Percentiles rank a stretch among this genome's conserved stretches.
These are phyloP conservation scores for Rutidosis leptorrhynchoides DNA, from an alignment of 129 eudicot species.

Conservation along the genomic window DNA sequence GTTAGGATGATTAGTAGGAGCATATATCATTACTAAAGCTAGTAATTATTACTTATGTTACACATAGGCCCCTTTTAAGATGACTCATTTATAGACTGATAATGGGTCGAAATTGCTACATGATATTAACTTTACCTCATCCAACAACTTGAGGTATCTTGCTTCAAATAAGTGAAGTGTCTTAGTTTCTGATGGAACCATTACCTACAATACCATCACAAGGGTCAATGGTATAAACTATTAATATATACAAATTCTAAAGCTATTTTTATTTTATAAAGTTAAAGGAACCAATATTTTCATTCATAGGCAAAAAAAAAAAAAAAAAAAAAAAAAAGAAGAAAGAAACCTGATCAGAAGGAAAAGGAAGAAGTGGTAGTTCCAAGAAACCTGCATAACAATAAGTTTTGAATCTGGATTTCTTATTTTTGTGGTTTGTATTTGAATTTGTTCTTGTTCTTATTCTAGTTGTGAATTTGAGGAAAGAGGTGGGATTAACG, in stretches of 20 bases:
- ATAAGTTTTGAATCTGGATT: not conserved
- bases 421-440: constrained; percentile 18
- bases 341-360: constrained; percentile 45
- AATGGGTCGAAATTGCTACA: not conserved
- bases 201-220: constrained; percentile 44
- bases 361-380: constrained; percentile 52
- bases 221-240: too few relatives aligned
- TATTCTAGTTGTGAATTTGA: not conserved
- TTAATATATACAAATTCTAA: not conserved
- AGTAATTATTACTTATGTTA: not conserved
- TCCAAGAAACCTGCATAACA: constrained; percentile 30
- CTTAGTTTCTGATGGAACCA: constrained; percentile 65
- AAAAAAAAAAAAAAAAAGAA: not conserved
- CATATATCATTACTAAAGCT: too few relatives aligned
- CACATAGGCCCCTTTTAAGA: not conserved
- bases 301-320: not conserved
- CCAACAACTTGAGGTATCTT: constrained; percentile 66
- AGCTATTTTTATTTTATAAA: not conserved
- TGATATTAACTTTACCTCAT: constrained; percentile 43
- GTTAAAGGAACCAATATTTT: not conserved
- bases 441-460: constrained; percentile 20
- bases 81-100: not conserved
- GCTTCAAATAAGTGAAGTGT: constrained; percentile 80
- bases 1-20: too few relatives aligned
- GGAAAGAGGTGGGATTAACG: constrained; percentile 11